Percentiles rank a stretch among this genome's conserved stretches.
phyloP scores from a whole-genome alignment of 176 grass and related monocot species.

The Eremochloa ophiuroides region DNA sequence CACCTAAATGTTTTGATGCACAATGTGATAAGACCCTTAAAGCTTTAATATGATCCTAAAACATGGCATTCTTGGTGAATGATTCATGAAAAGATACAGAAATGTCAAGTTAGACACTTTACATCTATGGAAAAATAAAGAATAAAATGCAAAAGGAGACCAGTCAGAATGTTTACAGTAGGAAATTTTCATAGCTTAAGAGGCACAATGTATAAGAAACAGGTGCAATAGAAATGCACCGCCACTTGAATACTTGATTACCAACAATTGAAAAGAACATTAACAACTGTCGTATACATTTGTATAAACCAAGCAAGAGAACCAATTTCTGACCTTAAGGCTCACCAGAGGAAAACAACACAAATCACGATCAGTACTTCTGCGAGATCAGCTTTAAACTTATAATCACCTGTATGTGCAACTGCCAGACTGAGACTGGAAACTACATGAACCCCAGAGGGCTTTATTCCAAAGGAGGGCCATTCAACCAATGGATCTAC shows the following conservation, averaged over 20 bases:
- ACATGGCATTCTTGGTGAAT: not conserved
- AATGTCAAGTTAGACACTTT: constrained; percentile 15
- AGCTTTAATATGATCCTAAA: constrained; percentile 9
- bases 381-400: not conserved
- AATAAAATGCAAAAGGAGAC: not conserved
- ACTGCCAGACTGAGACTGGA: constrained; percentile 38
- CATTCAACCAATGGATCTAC: constrained; percentile 33
- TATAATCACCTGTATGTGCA: constrained; percentile 19
- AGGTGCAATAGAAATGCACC: not conserved
- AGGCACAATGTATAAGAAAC: not conserved
- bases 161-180: not conserved
- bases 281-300: not conserved
- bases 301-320: not conserved
- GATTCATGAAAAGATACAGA: constrained; percentile 1
- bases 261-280: not conserved
- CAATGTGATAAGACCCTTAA: not conserved
- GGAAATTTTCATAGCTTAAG: not conserved
- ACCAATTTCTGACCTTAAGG: not conserved
- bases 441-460: constrained; percentile 28
- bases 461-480: not conserved
- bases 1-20: constrained; percentile 9
- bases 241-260: not conserved
- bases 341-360: not conserved
- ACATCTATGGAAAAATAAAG: not conserved
- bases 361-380: not conserved